Base-by-base conservation (phyloP, 1,284 basidiomycete species). In the Ganoderma resinaceum region DNA sequence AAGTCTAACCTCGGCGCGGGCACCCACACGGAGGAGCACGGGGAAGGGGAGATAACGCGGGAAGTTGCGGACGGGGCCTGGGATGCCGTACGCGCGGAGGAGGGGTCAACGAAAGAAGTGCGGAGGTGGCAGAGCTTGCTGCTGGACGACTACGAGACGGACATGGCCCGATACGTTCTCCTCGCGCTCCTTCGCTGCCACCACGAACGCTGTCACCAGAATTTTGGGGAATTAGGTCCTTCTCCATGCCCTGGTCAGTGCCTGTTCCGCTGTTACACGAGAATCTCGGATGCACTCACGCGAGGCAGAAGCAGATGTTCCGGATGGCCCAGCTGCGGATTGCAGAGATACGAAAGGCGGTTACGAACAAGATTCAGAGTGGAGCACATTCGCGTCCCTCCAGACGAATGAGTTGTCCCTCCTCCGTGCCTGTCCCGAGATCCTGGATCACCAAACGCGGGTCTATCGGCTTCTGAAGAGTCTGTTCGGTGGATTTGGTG, bases 111-210 rank as follows among this genome's bases (percentile, higher is more conserved):
- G n/a, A 78, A 78, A 62, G 68, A 71, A 57, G 49, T 75, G 37
- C 70, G 70, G 55, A 73, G 67, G 65, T 79, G 78, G 78, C 65
- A 66, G 57, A 38, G 69, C n/a, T 40, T 78, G 33, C 72, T 72
- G 61, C 72, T 79, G 42, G 76, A 78, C 70, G 77, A 79, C 70
- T 79, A 76, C 72, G 77, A 79, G 67, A 72, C 76, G 46, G 78
- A 79, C 68, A 72, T 76, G 67, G 78, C 78, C 11, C 74, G 78
- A 71, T 79, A 79, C 69, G 76, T 77, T 8, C 73, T 79, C 33
- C 66, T 78, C 38, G 76, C 77, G 3, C 74, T 79, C 12, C 66
- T 70, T 59, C 76, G 76, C 61, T 71, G 71, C 29, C 60, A 68
- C 33, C 76, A 72, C 33, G 77, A 78, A 62, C 62, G 42, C 61